Percentiles rank a stretch among this genome's conserved stretches.
phyloP scores from a whole-genome alignment of 148 eudicot genomes.

The Chenopodium suecicum region DNA sequence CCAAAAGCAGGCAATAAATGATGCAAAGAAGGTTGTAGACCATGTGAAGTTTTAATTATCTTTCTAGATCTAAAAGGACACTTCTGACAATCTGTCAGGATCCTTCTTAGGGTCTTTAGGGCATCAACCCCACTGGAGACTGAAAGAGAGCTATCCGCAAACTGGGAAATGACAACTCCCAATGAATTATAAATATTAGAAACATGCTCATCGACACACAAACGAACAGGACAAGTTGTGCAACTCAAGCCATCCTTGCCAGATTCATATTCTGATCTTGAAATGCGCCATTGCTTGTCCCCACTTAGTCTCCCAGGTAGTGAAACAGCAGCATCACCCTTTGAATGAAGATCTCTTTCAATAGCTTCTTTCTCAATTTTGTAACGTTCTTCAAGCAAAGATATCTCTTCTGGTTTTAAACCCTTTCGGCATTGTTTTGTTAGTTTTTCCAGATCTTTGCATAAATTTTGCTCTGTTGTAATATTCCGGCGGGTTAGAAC shows the following conservation, averaged over 20 bases:
- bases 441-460: constrained; percentile 49
- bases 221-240: constrained; percentile 77
- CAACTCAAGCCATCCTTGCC: constrained; percentile 47
- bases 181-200: constrained; percentile 69
- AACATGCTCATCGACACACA: constrained; percentile 87
- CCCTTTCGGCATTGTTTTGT: constrained; percentile 62
- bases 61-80: constrained; percentile 66
- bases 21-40: constrained; percentile 34
- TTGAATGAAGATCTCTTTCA: constrained; percentile 48
- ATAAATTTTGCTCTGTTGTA: constrained; percentile 57
- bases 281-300: constrained; percentile 86
- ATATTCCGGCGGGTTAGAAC: constrained; percentile 73
- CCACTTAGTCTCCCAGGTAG: constrained; percentile 96
- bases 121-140: constrained; percentile 43
- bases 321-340: constrained; percentile 58
- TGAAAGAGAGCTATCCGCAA: constrained; percentile 45
- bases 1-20: constrained; percentile 51
- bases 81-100: constrained; percentile 55
- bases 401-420: constrained; percentile 42
- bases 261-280: constrained; percentile 83
- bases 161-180: constrained; percentile 42
- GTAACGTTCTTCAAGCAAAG: constrained; percentile 66
- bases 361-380: constrained; percentile 56
- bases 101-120: constrained; percentile 45
- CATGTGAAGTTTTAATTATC: constrained; percentile 39